Evolutionary conservation across 2,329 filamentous ascomycete genomes (phyloP).

Genomic region (Grosmannia clavigera): DNA sequence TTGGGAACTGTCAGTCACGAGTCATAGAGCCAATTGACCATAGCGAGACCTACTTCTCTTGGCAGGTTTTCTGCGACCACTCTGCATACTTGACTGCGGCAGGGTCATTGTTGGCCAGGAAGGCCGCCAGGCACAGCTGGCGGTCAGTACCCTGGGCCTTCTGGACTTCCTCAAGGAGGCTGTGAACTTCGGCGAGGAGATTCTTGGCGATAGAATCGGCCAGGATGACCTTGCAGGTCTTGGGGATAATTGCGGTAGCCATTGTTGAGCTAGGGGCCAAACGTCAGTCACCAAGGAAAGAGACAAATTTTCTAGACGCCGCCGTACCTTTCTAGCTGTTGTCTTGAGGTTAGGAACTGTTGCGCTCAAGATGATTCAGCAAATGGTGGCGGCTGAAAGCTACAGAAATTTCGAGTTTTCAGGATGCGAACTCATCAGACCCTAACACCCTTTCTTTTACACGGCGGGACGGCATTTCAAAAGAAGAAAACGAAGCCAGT

Average conservation of each 20-base stretch:
- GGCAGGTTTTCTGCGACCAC: slow-evolving; percentile 93
- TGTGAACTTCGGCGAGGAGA: slow-evolving; percentile 64
- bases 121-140: slow-evolving; percentile 72
- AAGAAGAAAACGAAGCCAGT: slow-evolving; percentile 2
- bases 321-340: not conserved
- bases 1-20: slow-evolving; percentile 21
- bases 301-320: not conserved
- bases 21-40: not conserved
- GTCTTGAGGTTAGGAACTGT: not conserved
- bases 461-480: not conserved
- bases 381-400: not conserved
- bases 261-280: slow-evolving; percentile 16
- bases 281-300: not conserved
- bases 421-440: not conserved
- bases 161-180: slow-evolving; percentile 60
- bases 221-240: slow-evolving; percentile 86
- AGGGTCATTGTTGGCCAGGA: slow-evolving; percentile 84
- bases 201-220: slow-evolving; percentile 77
- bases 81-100: slow-evolving; percentile 89
- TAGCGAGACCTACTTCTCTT: slow-evolving; percentile 66
- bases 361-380: not conserved
- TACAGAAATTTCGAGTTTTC: not conserved
- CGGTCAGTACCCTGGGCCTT: slow-evolving; percentile 30
- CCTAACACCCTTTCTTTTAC: not conserved
- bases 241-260: slow-evolving; percentile 33